phyloP scores from a whole-genome alignment of 2,329 filamentous ascomycete genomes.

The Parafenestella ontariensis region DNA sequence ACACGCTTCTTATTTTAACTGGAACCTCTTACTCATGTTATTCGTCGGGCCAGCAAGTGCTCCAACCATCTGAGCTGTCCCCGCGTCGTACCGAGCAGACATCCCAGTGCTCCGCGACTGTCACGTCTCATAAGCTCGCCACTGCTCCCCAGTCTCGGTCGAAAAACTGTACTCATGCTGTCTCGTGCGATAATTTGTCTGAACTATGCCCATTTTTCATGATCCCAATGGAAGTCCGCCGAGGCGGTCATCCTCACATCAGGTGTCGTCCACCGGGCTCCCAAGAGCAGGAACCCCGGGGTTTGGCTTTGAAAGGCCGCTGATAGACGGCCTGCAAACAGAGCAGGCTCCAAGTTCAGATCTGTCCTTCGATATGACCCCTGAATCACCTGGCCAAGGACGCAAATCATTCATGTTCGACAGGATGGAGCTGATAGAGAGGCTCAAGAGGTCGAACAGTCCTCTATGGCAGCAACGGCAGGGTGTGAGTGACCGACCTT shows the following conservation, averaged over 20 bases:
- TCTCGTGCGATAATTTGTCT: slow-evolving; percentile 19
- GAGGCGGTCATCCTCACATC: slow-evolving; percentile 22
- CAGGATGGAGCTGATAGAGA: slow-evolving; percentile 80
- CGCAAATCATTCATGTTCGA: slow-evolving; percentile 54
- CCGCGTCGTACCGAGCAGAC: slow-evolving; percentile 24
- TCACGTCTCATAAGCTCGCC: slow-evolving; percentile 14
- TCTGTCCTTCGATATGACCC: slow-evolving; percentile 12
- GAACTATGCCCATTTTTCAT: slow-evolving; percentile 51
- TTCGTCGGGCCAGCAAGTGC: slow-evolving; percentile 41
- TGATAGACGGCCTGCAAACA: slow-evolving; percentile 14
- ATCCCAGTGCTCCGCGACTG: slow-evolving; percentile 28
- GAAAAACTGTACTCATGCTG: slow-evolving; percentile 34
- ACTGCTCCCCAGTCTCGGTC: slow-evolving; percentile 8
- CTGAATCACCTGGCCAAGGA: slow-evolving; percentile 27
- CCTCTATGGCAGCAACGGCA: slow-evolving; percentile 71
- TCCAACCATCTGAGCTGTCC: slow-evolving; percentile 38
- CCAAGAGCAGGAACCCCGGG: slow-evolving; percentile 24
- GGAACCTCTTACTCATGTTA: slow-evolving; percentile 37
- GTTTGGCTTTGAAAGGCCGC: slow-evolving; percentile 9
- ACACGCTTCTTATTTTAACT: slow-evolving; percentile 36
- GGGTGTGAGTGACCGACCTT: slow-evolving; percentile 54
- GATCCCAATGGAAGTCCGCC: slow-evolving; percentile 42
- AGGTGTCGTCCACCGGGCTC: slow-evolving; percentile 17
- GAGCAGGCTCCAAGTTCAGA: slow-evolving; percentile 4
- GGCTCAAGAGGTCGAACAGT: slow-evolving; percentile 79